Conservation (phyloP, 1,284 basidiomycete species). For the Heterobasidion irregulare region DNA sequence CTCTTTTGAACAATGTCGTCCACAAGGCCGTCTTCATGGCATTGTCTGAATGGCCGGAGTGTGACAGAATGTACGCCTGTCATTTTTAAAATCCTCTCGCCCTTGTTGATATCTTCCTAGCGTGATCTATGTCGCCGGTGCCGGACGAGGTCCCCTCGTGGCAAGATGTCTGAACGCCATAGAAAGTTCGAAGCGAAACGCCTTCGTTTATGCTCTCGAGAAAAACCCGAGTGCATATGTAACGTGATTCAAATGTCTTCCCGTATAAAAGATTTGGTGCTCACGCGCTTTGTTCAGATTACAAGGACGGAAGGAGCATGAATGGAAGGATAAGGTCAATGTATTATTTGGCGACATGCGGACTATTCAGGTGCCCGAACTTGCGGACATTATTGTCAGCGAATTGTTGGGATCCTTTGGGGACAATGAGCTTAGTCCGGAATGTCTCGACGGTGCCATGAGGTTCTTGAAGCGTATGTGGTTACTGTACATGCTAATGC, state of each 20-base stretch:
- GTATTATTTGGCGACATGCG: slow-evolving; percentile 96
- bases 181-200: slow-evolving; percentile 57
- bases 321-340: slow-evolving; percentile 82
- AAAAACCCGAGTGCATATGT: slow-evolving; percentile 95
- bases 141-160: slow-evolving; percentile 93
- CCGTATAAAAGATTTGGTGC: neutral
- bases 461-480: slow-evolving; percentile 79
- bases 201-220: slow-evolving; percentile 83
- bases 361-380: slow-evolving; percentile 68
- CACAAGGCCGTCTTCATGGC: slow-evolving; percentile 73
- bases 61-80: slow-evolving; percentile 47
- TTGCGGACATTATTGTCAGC: slow-evolving; percentile 90
- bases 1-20: neutral
- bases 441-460: slow-evolving; percentile 95
- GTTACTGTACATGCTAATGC: neutral
- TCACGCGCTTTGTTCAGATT: slow-evolving; percentile 38
- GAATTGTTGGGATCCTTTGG: slow-evolving; percentile 97
- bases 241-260: slow-evolving; percentile 41
- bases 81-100: neutral
- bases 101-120: slow-evolving; percentile 28
- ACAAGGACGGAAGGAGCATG: slow-evolving; percentile 69
- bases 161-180: slow-evolving; percentile 78
- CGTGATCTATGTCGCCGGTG: slow-evolving; percentile 86
- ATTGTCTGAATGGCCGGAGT: slow-evolving; percentile 60
- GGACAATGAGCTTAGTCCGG: slow-evolving; percentile 97